These are phyloP conservation scores for Pyrus communis DNA, from an alignment of 306 rosid species.

Conservation along the genomic window DNA sequence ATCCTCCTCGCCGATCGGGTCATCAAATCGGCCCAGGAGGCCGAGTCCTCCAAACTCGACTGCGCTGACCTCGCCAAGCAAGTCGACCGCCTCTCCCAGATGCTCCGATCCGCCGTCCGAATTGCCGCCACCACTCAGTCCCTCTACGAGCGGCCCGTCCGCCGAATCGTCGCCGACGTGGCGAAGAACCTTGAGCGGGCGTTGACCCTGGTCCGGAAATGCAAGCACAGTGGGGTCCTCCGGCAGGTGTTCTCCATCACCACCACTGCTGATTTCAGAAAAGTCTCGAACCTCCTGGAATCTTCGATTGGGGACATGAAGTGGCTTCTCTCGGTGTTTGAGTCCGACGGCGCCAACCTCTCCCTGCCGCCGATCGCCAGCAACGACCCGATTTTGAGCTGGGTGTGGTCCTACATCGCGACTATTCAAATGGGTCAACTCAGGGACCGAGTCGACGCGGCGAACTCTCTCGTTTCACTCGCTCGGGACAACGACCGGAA, in stretches of 20 bases:
- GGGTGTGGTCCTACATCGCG: slow-evolving; percentile 70
- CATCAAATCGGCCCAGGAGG: slow-evolving; percentile 57
- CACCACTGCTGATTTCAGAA: slow-evolving; percentile 53
- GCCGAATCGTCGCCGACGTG: slow-evolving; percentile 58
- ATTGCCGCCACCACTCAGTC: slow-evolving; percentile 36
- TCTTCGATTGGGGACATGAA: slow-evolving; percentile 68
- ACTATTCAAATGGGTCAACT: slow-evolving; percentile 69
- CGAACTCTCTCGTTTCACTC: slow-evolving; percentile 37
- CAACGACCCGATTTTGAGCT: slow-evolving; percentile 69
- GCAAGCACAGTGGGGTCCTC: slow-evolving; percentile 58
- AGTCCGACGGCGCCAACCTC: slow-evolving; percentile 45
- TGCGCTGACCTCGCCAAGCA: slow-evolving; percentile 47
- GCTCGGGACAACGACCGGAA: slow-evolving; percentile 55
- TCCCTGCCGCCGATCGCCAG: slow-evolving; percentile 73
- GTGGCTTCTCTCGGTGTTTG: slow-evolving; percentile 62
- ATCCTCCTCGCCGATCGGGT: slow-evolving; percentile 62
- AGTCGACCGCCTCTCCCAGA: slow-evolving; percentile 51
- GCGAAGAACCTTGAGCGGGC: slow-evolving; percentile 58
- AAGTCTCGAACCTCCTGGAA: slow-evolving; percentile 49
- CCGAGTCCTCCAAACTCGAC: slow-evolving; percentile 52
- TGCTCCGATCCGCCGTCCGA: slow-evolving; percentile 57
- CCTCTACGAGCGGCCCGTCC: slow-evolving; percentile 65
- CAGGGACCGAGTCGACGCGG: slow-evolving; percentile 60
- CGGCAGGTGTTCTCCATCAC: slow-evolving; percentile 68
- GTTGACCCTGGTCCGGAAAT: slow-evolving; percentile 43